Base-by-base conservation (phyloP, 192 early-diverging fungal species). In the Chytriomyces confervae region DNA sequence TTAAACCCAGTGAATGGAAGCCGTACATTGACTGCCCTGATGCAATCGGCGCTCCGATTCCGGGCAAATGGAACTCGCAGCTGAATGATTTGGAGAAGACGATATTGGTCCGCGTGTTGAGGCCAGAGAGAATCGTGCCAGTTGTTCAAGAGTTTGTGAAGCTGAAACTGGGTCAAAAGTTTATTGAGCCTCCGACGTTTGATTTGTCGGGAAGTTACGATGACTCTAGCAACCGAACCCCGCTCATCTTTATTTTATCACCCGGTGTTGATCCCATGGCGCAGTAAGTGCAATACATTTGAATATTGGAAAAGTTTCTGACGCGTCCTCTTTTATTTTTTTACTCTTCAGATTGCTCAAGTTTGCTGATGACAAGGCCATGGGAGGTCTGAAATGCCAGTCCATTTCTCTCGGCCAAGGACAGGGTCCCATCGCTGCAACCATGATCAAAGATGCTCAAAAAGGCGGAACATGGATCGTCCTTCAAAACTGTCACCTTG, bases 201-300 rank as follows among this genome's bases (percentile, higher is more conserved):
- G 88, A 91, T 75, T 64, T 91, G 47, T 82, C 80, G 5, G 88
- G 85, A 51, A 88, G 86, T 81, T 91, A 80, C 69, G 89, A 91
- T 44, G 89, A 91, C 70, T 88, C 89, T 9, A 91, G 75, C 76
- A 78, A 85, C 71, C 77, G 82, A 24, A 81, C 83, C 4, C 86
- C 89, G 10, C 76, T 91, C 8, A 86, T 91, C 7, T 91, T 91
- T 70, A 87, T 91, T 73, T 74, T 91, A 20, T 89, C 88, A n/a
- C 89, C 89, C 13, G 89, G 89, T 20, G 89, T 91, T 8, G 89
- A 91, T 79, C 89, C 89, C 2, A 91, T 91, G 85, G 84, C 88
- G 4, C 88, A 89, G 87, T 89, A 78, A 81, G 83, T 81, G 27
- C 65, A 51, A 1, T 5, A 61, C 4, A 36, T 61, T 13, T 62